Evolutionary conservation across 495 filamentous ascomycete genomes (phyloP), one percentile per base, ranked within the genome.

Genomic region (Penicillium manginii): DNA sequence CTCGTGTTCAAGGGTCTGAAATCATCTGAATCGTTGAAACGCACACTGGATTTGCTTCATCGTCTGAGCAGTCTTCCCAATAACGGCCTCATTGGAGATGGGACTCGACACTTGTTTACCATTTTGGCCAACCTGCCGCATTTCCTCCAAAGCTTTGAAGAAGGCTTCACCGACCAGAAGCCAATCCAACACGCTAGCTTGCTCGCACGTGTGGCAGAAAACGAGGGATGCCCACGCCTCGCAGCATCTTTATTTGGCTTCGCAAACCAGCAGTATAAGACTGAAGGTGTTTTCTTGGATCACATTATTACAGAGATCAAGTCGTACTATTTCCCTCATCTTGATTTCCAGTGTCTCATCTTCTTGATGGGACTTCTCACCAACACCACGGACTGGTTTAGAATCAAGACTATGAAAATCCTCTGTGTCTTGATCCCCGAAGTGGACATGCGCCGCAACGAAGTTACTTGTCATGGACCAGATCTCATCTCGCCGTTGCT

Each of bases 401-500:
- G 96, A 67, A 71, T 93, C 43, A 91, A 91, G 78, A 92, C 89
- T 2, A 93, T 98, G 88, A 88, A 91, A 56, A 84, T 98, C 23
- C 85, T 98, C 8, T 89, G 89, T 65, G 86, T 89, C 42, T 75
- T 97, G 52, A 88, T 97, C 29, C 91, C 93, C 3, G 89, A 92
- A 35, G 89, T 98, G 54, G 93, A 99, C 65, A 97, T 97, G 88
- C 88, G 87, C 31, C 91, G 93, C 60, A 84, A 86, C 0, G 93
- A 97, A 62, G 92, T 99, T 64, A 88, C 92, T 14, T 86, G 83
- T 50, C 91, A 97, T 70, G 96, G 96, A 0, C 92, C 94, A 4
- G 96, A 99, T 75, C 78, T 99, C 48, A 97, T 98, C 45, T 96
- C 94, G 2, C 94, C 94, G 1, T 81, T 99, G 5, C 79, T 99